phyloP scores from a whole-genome alignment of 352 stramenopile genomes.

The Phytophthora sp. region DNA sequence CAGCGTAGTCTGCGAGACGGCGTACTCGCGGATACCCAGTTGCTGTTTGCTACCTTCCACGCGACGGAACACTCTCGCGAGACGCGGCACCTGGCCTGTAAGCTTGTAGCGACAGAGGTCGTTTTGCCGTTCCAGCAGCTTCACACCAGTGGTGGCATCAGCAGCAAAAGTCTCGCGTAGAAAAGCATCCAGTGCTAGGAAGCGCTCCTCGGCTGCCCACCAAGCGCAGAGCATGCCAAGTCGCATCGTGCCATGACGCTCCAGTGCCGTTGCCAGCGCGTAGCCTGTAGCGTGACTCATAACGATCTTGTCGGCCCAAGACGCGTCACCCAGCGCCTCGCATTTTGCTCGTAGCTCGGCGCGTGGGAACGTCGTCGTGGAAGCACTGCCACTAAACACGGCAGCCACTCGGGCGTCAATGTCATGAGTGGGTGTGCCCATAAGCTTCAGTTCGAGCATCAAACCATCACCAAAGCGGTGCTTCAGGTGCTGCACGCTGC shows the following conservation, averaged over 20 bases:
- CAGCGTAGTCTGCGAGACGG: slow-evolving; percentile 88
- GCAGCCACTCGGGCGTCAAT: slow-evolving; percentile 39
- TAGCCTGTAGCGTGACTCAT: slow-evolving; percentile 69
- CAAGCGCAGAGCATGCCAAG: slow-evolving; percentile 57
- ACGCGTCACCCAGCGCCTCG: slow-evolving; percentile 45
- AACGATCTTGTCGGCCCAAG: slow-evolving; percentile 53
- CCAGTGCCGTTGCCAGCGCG: slow-evolving; percentile 56
- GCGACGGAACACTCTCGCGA: slow-evolving; percentile 76
- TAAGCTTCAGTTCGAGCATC: slow-evolving; percentile 86
- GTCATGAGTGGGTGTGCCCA: slow-evolving; percentile 33
- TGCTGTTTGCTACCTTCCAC: slow-evolving; percentile 58
- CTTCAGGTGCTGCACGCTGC: slow-evolving; percentile 95
- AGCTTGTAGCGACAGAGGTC: slow-evolving; percentile 76
- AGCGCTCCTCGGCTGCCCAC: slow-evolving; percentile 69
- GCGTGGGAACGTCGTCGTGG: slow-evolving; percentile 34
- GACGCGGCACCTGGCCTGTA: slow-evolving; percentile 44
- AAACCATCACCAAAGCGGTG: slow-evolving; percentile 95
- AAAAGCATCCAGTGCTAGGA: slow-evolving; percentile 49
- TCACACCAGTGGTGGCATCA: slow-evolving; percentile 27
- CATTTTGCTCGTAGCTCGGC: slow-evolving; percentile 55
- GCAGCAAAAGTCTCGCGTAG: slow-evolving; percentile 49
- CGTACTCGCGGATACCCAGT: slow-evolving; percentile 84
- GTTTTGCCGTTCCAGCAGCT: slow-evolving; percentile 77
- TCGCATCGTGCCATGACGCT: slow-evolving; percentile 52
- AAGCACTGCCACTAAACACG: slow-evolving; percentile 31